Base-by-base conservation (phyloP, 345 rosid genomes). In the Rubroshorea leprosula region DNA sequence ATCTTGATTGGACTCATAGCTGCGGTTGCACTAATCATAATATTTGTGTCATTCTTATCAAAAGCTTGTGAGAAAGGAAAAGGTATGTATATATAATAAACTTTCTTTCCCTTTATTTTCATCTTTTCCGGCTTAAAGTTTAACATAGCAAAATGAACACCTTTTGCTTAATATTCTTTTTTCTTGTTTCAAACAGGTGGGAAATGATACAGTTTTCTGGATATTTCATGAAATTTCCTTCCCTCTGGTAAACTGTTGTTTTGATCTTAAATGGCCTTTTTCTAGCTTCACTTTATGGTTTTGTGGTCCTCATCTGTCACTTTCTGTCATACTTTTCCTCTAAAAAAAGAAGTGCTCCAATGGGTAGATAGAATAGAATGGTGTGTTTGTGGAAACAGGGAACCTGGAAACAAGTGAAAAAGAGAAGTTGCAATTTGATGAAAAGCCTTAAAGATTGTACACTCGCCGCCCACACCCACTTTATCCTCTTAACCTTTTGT, bases 1-100 rank as follows among this genome's bases (percentile, higher is more conserved):
- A 89, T 92, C 45, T 43, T 92, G 72, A 77, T 92, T 49, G 98
- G 96, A 0, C 80, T 89, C 43, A 86, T 92, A 21, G 97, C 91
- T 16, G 96, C 73, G 63, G 90, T 89, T 73, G 86, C 87, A 46
- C 66, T 92, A 39, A 77, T 92, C 71, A 79, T 92, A 23, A 73
- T 92, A 5, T 71, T 86, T 67, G 70, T 86, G 23, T 81, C 95
- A 59, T 88, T 78, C 80, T 49, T 84, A 20, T 71, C 88, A 64
- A 89, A 79, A 66, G 48, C 53, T 26, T 81, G 81, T 27, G 93
- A 75, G 29, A 71, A 69, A 62, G 91, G 66, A 61, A 89, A 78
- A 81, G 84, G 95, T 85, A 63, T 54, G n/a, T 29, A 38, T 9
- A 18, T 60, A 55, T 56, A 2, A 64, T 4, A n/a, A 9, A 18